phyloP scores from a whole-genome alignment of 169 alveolate genomes.

The Plasmodium gaboni region DNA sequence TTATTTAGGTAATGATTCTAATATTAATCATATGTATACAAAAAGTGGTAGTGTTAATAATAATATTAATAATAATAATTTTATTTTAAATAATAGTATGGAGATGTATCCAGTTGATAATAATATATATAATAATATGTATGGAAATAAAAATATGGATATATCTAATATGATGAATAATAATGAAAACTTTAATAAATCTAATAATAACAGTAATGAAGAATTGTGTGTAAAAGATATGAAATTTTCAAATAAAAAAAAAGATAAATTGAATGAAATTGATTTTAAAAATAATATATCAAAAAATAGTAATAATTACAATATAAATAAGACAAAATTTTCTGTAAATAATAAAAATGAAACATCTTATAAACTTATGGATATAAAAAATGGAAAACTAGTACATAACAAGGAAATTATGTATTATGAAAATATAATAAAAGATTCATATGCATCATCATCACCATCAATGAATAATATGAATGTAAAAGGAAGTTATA shows the following conservation, averaged over 20 bases:
- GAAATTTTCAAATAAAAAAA: constrained; percentile 27
- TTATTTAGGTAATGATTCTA: constrained; percentile 19
- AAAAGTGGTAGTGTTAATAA: neutral
- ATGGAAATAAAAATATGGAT: neutral
- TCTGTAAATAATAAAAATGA: constrained; percentile 24
- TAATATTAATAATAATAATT: neutral
- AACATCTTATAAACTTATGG: constrained; percentile 15
- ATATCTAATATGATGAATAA: neutral
- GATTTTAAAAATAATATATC: constrained; percentile 40
- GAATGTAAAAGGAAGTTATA: constrained; percentile 25
- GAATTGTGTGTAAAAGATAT: constrained; percentile 36
- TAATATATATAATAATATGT: neutral
- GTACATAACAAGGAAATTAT: constrained; percentile 13
- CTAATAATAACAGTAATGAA: constrained; percentile 17
- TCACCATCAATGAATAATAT: constrained; percentile 13
- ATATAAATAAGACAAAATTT: constrained; percentile 27
- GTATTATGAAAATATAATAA: constrained; percentile 26
- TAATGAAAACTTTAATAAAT: neutral
- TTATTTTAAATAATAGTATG: neutral
- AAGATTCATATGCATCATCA: constrained; percentile 22
- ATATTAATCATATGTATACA: constrained; percentile 30
- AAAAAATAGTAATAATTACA: constrained; percentile 10
- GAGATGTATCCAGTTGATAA: constrained; percentile 34
- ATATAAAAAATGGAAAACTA: constrained; percentile 31
- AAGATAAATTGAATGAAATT: constrained; percentile 34